phyloP scores from a whole-genome alignment of 2,329 filamentous ascomycete species.

The Botrytis sinoallii region DNA sequence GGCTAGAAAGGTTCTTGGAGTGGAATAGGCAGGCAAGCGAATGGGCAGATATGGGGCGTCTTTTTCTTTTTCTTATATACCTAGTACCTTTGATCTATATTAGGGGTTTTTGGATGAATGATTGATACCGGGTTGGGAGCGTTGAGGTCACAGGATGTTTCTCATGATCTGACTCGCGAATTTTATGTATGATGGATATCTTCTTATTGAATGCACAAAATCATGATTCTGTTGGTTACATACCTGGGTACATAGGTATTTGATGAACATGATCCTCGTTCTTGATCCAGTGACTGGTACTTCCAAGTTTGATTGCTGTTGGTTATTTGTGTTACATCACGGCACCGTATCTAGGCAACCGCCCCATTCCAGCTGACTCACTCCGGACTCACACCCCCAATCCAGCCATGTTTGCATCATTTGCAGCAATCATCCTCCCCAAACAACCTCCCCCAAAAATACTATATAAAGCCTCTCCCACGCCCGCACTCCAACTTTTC shows the following conservation, averaged over 20 bases:
- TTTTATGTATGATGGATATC: constrained; percentile 15
- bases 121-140: constrained; percentile 16
- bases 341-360: background rate
- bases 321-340: background rate
- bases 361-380: background rate
- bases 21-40: constrained; percentile 41
- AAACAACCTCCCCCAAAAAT: background rate
- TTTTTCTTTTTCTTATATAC: constrained; percentile 4
- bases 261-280: background rate
- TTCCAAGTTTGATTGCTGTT: background rate
- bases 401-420: constrained; percentile 2
- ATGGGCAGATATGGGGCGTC: constrained; percentile 1
- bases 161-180: constrained; percentile 2
- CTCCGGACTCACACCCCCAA: background rate
- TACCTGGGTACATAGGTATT: no score
- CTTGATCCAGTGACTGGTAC: background rate
- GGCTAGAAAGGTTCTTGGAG: constrained; percentile 70
- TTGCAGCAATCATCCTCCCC: constrained; percentile 14
- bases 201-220: background rate
- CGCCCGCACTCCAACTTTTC: constrained; percentile 21
- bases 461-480: background rate
- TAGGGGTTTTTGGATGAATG: constrained; percentile 10
- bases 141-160: constrained; percentile 6
- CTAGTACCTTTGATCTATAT: background rate
- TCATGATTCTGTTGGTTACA: constrained; percentile 7